Conservation (phyloP, 2,329 filamentous ascomycete genomes). For the Didymella exigua region DNA sequence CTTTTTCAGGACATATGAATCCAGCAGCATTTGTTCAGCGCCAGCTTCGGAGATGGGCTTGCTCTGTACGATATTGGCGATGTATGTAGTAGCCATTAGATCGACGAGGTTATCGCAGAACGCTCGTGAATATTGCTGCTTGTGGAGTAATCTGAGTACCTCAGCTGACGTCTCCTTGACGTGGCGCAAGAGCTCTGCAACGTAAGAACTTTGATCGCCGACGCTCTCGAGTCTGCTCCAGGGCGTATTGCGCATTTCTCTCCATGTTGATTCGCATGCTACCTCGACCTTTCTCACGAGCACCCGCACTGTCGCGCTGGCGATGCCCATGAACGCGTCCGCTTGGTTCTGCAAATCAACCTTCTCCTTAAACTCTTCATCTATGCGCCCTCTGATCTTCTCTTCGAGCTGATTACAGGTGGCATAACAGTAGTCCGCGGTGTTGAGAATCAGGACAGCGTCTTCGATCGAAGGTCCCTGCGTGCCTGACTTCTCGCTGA, state of each 20-base stretch:
- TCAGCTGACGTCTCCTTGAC: constrained; percentile 75
- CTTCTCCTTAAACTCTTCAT: constrained; percentile 71
- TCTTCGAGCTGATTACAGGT: constrained; percentile 94
- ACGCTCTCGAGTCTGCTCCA: constrained; percentile 95
- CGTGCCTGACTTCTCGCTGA: constrained; percentile 63
- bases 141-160: constrained; percentile 77
- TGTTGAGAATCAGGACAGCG: constrained; percentile 86
- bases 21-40: constrained; percentile 96
- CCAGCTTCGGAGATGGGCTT: constrained; percentile 91
- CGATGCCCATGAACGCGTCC: constrained; percentile 93
- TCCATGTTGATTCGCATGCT: constrained; percentile 85
- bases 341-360: constrained; percentile 93
- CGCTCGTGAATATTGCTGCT: constrained; percentile 90
- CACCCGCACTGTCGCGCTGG: constrained; percentile 81
- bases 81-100: constrained; percentile 76
- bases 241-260: constrained; percentile 95
- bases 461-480: constrained; percentile 72
- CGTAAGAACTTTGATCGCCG: constrained; percentile 91
- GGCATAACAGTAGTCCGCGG: constrained; percentile 94
- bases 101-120: constrained; percentile 98
- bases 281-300: constrained; percentile 84
- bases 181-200: constrained; percentile 76
- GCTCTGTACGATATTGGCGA: constrained; percentile 84
- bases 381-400: constrained; percentile 89
- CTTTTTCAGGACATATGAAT: constrained; percentile 89